Percentiles rank a stretch among this genome's conserved stretches.
Evolutionary conservation across 805 yeast genomes (phyloP).

Genomic region (Monosporozyma solicola): DNA sequence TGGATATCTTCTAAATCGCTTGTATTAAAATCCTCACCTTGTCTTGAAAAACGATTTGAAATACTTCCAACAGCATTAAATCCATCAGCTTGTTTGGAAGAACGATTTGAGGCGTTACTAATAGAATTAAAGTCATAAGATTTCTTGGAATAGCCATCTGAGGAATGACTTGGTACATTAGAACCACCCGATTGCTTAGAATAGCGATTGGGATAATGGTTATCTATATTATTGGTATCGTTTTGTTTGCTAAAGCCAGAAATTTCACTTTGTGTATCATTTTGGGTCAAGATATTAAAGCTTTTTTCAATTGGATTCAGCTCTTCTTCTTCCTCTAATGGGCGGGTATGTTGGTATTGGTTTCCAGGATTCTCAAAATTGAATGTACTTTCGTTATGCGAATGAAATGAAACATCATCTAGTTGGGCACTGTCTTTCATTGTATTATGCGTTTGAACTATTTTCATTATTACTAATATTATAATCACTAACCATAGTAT

Average conservation of each 20-base stretch:
- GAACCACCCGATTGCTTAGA: not conserved
- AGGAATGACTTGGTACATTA: not conserved
- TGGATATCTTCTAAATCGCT: not conserved
- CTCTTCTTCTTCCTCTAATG: not conserved
- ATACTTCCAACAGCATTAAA: not conserved
- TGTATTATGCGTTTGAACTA: not conserved
- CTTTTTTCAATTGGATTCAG: constrained; percentile 26
- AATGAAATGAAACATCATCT: not conserved
- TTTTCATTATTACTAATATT: not conserved
- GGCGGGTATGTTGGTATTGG: not conserved
- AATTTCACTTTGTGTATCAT: constrained; percentile 7
- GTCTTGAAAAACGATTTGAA: not conserved
- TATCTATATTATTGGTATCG: not conserved
- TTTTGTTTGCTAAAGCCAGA: not conserved
- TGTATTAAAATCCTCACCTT: not conserved
- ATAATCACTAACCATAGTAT: too few relatives aligned
- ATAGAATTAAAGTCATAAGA: not conserved
- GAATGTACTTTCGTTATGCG: not conserved
- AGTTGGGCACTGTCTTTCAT: not conserved
- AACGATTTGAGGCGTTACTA: not conserved
- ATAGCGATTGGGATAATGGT: not conserved
- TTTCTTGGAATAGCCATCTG: not conserved
- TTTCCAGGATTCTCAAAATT: not conserved
- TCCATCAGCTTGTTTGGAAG: not conserved
- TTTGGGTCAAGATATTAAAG: constrained; percentile 25